Base-by-base conservation (phyloP, 2,329 filamentous ascomycete genomes). In the Sphaerostilbella broomeana region DNA sequence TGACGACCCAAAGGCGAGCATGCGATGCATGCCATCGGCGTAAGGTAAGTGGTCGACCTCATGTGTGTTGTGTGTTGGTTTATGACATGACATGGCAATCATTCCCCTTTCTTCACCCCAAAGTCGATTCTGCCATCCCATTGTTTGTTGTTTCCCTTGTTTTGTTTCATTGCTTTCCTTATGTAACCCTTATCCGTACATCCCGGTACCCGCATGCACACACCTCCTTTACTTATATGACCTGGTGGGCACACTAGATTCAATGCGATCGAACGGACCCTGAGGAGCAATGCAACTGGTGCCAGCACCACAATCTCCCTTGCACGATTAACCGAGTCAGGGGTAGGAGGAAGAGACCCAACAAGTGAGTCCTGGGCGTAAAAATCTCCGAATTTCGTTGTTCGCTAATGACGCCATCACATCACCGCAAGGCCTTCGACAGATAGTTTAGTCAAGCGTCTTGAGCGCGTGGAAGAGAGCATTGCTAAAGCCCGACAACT, bases 21-120 rank as follows among this genome's bases (percentile, higher is more conserved):
- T 73, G 69, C 47, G 69, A 73, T 47, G 64, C 68, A 12, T 73
- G 69, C 46, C 67, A 70, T 49, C 63, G 57, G 47, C 57, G 66
- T 50, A 73, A 72, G 66, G 69, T 67, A 57, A 24, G 45, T n/a
- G n/a, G n/a, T n/a, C n/a, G n/a, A n/a, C n/a, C n/a, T n/a, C n/a
- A n/a, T n/a, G n/a, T n/a, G n/a, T n/a, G n/a, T n/a, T n/a, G n/a
- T n/a, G n/a, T n/a, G n/a, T n/a, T n/a, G n/a, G n/a, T n/a, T n/a
- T n/a, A n/a, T n/a, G n/a, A n/a, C n/a, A n/a, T n/a, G n/a, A n/a
- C n/a, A n/a, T n/a, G n/a, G n/a, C n/a, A n/a, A n/a, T n/a, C n/a
- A n/a, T n/a, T n/a, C n/a, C n/a, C n/a, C n/a, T n/a, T n/a, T n/a
- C n/a, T n/a, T n/a, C n/a, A n/a, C n/a, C n/a, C n/a, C n/a, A n/a